phyloP scores from a whole-genome alignment of 352 stramenopile species.

The Globisporangium heterothallicum region DNA sequence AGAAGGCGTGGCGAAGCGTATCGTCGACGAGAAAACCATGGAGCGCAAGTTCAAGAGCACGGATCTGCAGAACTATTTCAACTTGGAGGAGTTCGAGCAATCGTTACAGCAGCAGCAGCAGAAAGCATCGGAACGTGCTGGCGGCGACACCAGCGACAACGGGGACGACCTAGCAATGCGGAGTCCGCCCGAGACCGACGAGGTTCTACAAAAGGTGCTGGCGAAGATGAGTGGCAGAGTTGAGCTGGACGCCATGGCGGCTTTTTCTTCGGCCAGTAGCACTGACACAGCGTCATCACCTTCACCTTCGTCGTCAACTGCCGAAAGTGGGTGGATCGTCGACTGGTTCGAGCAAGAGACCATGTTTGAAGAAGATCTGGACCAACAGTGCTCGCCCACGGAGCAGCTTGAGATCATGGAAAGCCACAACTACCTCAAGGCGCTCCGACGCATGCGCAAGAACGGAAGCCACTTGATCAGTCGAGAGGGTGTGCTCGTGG shows the following conservation, averaged over 20 bases:
- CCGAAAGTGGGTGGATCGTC: slow-evolving; percentile 39
- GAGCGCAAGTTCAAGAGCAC: slow-evolving; percentile 79
- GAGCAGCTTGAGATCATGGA: slow-evolving; percentile 78
- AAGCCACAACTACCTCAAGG: slow-evolving; percentile 65
- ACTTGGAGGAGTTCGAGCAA: slow-evolving; percentile 73
- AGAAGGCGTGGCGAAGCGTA: slow-evolving; percentile 83
- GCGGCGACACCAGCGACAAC: slow-evolving; percentile 10
- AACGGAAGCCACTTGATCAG: slow-evolving; percentile 28
- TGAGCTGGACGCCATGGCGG: slow-evolving; percentile 11
- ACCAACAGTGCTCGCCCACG: slow-evolving; percentile 61
- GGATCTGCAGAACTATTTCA: slow-evolving; percentile 84
- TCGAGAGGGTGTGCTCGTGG: slow-evolving; percentile 43
- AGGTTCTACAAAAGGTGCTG: slow-evolving; percentile 46
- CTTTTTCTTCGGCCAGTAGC: neutral
- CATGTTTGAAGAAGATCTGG: slow-evolving; percentile 86
- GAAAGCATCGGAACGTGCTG: neutral
- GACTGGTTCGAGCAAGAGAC: slow-evolving; percentile 88
- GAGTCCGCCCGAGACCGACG: slow-evolving; percentile 34
- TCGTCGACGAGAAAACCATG: slow-evolving; percentile 84
- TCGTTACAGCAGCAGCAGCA: slow-evolving; percentile 38
- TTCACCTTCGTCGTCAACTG: neutral
- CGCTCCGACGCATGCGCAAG: slow-evolving; percentile 40
- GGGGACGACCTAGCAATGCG: neutral
- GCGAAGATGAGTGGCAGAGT: slow-evolving; percentile 23
- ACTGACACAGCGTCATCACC: slow-evolving; percentile 2